Percentiles rank a stretch among this genome's conserved stretches.
phyloP scores from a whole-genome alignment of 306 rosid species.

The Betula pendula region DNA sequence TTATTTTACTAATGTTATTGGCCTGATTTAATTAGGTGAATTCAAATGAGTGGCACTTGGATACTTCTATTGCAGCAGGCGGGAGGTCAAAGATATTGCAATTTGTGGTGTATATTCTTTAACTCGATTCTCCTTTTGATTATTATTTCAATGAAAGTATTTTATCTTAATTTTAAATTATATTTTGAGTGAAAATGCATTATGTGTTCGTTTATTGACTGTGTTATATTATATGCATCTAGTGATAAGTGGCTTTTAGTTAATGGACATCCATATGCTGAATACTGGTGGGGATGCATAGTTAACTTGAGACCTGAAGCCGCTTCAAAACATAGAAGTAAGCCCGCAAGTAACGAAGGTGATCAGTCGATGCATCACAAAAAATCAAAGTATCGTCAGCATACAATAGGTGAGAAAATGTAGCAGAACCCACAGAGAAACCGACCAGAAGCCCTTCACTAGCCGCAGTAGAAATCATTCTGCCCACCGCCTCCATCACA shows the following conservation, averaged over 20 bases:
- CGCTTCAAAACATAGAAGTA: too few species aligned
- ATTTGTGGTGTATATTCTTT: slow-evolving; percentile 89
- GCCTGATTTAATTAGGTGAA: slow-evolving; percentile 63
- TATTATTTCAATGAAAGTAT: not conserved
- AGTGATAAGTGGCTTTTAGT: not conserved
- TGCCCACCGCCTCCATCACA: too few species aligned
- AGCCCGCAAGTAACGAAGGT: too few species aligned
- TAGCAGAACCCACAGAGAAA: too few species aligned
- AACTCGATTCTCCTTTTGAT: slow-evolving; percentile 39
- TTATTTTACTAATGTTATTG: not conserved
- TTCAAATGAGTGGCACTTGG: slow-evolving; percentile 97
- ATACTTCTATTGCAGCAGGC: slow-evolving; percentile 91
- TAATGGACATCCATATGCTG: not conserved
- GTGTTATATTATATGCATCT: not conserved
- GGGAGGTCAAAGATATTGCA: slow-evolving; percentile 99
- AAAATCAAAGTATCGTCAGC: too few species aligned
- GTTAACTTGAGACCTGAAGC: too few species aligned
- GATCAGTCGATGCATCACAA: too few species aligned
- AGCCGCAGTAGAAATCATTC: too few species aligned
- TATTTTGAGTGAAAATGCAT: not conserved
- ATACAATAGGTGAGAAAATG: too few species aligned
- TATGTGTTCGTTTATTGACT: not conserved
- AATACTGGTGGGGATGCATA: too few species aligned
- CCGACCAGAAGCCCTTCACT: too few species aligned
- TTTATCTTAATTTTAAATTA: not conserved